Conservation (phyloP, 208 protist species). For the Trypanosoma boissoni region DNA sequence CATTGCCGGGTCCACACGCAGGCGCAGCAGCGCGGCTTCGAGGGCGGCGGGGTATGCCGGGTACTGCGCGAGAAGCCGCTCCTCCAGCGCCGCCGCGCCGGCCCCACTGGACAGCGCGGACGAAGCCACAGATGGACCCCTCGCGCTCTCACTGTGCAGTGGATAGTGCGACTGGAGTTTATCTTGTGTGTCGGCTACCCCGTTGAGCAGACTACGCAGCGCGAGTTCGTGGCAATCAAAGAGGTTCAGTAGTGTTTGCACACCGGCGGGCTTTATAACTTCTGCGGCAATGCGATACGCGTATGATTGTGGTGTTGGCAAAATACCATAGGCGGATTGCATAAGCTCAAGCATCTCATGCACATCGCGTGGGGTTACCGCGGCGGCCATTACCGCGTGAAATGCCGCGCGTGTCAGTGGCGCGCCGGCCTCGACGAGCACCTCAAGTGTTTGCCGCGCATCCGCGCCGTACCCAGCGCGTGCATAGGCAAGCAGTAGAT, state of each 20-base stretch:
- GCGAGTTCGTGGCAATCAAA: conserved; percentile 75
- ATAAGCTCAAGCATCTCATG: conserved; percentile 72
- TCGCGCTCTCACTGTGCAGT: background rate
- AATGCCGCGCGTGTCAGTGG: conserved; percentile 67
- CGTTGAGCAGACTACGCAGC: conserved; percentile 31
- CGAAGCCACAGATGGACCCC: background rate
- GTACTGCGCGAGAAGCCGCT: conserved; percentile 45
- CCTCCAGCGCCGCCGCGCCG: conserved; percentile 40
- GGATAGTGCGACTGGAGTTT: background rate
- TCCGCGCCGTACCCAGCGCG: conserved; percentile 64
- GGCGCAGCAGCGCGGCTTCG: conserved; percentile 54
- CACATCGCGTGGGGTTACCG: conserved; percentile 61
- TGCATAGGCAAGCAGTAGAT: conserved; percentile 68
- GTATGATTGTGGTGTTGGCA: conserved; percentile 72
- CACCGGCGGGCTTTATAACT: conserved; percentile 29
- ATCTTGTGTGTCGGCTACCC: no score
- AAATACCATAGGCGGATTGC: conserved; percentile 54
- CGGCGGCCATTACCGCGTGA: conserved; percentile 64
- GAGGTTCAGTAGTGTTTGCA: conserved; percentile 49
- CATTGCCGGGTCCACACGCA: conserved; percentile 50
- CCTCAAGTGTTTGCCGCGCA: conserved; percentile 62
- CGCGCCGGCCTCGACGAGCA: conserved; percentile 77
- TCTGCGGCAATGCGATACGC: conserved; percentile 54
- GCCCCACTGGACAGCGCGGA: conserved; percentile 30
- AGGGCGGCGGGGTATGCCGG: conserved; percentile 61